Evolutionary conservation across 495 filamentous ascomycete species (phyloP).

Genomic region (Penicillium paradoxum): DNA sequence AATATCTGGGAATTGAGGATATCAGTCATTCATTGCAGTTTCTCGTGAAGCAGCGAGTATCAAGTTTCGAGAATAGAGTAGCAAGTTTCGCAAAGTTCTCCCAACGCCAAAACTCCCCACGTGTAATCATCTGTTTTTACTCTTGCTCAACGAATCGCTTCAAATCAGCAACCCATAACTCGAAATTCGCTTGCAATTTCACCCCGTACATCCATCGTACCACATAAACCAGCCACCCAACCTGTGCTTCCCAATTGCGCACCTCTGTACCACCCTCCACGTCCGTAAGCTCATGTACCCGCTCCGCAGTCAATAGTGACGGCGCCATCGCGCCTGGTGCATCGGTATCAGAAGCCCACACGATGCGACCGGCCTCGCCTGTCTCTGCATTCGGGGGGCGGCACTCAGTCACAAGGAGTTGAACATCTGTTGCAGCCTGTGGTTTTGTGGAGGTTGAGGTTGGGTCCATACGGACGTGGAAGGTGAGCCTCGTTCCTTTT

Average conservation of each 20-base stretch:
- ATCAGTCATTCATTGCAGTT: not conserved
- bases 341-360: conserved; percentile 29
- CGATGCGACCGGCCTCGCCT: conserved; percentile 27
- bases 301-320: conserved; percentile 32
- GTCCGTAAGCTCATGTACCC: conserved; percentile 39
- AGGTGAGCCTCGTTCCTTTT: conserved; percentile 33
- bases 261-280: conserved; percentile 33
- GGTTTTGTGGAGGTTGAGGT: conserved; percentile 23
- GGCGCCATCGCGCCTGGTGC: conserved; percentile 24
- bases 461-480: conserved; percentile 43
- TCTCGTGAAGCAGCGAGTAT: not conserved
- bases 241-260: conserved; percentile 42
- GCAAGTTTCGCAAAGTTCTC: not conserved
- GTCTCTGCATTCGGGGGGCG: conserved; percentile 22
- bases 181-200: conserved; percentile 33
- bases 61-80: not conserved
- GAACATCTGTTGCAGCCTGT: conserved; percentile 22
- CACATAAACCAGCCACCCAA: conserved; percentile 34
- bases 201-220: conserved; percentile 37
- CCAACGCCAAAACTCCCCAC: not conserved
- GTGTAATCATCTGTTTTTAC: not conserved
- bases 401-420: conserved; percentile 27
- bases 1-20: not conserved
- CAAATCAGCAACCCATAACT: conserved; percentile 37
- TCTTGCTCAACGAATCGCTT: conserved; percentile 29